Conservation (phyloP, 805 yeast genomes). For the Starmerella apicola region DNA sequence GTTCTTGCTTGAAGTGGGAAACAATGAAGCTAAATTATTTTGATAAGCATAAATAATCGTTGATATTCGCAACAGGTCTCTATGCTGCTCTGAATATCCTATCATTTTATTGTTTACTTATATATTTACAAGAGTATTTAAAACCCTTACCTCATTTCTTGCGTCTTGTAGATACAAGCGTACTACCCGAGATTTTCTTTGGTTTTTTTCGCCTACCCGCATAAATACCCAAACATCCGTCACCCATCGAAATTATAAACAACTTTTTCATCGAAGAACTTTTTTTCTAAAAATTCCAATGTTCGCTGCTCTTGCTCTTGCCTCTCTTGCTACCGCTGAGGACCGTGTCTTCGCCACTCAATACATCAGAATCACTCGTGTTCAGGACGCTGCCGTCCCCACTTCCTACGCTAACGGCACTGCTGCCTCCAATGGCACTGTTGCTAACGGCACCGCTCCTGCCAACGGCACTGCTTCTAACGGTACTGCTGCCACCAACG, state of each 20-base stretch:
- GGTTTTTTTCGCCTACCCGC: background rate
- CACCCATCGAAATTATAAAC: background rate
- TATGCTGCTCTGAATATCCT: background rate
- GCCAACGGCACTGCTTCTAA: background rate
- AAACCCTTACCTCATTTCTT: background rate
- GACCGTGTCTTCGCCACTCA: conserved; percentile 1
- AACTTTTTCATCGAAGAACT: background rate
- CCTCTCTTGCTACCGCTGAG: conserved; percentile 2
- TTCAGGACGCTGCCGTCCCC: conserved; percentile 1
- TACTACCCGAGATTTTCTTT: too few species aligned
- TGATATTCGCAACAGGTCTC: background rate
- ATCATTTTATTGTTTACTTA: background rate
- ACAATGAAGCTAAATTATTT: background rate
- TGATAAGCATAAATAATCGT: background rate
- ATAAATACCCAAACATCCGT: background rate
- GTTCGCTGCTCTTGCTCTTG: conserved; percentile 4
- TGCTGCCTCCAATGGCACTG: background rate
- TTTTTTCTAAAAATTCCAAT: background rate
- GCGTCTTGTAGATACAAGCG: background rate
- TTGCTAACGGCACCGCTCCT: background rate
- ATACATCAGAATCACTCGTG: conserved; percentile 8
- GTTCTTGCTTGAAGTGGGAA: background rate
- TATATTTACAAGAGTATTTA: background rate
- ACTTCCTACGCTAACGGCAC: conserved; percentile 1
- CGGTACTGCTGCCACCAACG: background rate